A percentile compares a stretch with the other conserved stretches of the same genome.
phyloP scores from a whole-genome alignment of 257 asterid species.

The Przewalskia tangutica region DNA sequence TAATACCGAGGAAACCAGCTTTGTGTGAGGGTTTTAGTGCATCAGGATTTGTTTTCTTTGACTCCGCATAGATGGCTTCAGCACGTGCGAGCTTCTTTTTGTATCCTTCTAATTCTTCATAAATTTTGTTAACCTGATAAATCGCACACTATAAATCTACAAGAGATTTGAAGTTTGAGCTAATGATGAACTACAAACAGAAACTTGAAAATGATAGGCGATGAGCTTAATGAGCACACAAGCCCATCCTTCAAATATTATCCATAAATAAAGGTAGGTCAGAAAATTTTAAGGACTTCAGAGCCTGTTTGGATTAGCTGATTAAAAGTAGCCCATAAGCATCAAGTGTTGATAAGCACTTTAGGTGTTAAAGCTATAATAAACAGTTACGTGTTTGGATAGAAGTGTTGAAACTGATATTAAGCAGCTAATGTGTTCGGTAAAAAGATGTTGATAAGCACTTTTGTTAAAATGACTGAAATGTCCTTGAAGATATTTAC shows the following conservation, averaged over 20 bases:
- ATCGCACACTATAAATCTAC: neutral
- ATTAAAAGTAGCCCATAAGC: too few species aligned
- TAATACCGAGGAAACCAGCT: constrained; percentile 68
- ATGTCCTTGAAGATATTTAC: too few species aligned
- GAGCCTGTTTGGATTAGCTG: too few species aligned
- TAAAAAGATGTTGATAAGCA: too few species aligned
- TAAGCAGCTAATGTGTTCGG: too few species aligned
- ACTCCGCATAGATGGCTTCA: constrained; percentile 46
- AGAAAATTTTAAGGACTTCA: neutral
- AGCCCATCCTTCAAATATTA: neutral
- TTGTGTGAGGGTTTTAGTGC: constrained; percentile 53
- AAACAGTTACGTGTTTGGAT: too few species aligned
- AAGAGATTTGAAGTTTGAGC: neutral
- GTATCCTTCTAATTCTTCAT: constrained; percentile 60
- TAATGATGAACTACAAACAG: neutral
- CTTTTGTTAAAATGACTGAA: too few species aligned
- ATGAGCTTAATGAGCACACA: neutral
- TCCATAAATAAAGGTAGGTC: neutral
- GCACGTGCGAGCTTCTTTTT: constrained; percentile 74
- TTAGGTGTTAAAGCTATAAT: too few species aligned
- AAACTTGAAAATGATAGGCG: neutral
- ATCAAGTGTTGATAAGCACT: too few species aligned
- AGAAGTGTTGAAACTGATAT: too few species aligned
- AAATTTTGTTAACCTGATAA: constrained; percentile 58
- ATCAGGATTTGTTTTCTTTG: constrained; percentile 50